A percentile compares a stretch with the other conserved stretches of the same genome.
Conservation (phyloP, 2,329 filamentous ascomycete species). For the Decorospora gaudefroyi region DNA sequence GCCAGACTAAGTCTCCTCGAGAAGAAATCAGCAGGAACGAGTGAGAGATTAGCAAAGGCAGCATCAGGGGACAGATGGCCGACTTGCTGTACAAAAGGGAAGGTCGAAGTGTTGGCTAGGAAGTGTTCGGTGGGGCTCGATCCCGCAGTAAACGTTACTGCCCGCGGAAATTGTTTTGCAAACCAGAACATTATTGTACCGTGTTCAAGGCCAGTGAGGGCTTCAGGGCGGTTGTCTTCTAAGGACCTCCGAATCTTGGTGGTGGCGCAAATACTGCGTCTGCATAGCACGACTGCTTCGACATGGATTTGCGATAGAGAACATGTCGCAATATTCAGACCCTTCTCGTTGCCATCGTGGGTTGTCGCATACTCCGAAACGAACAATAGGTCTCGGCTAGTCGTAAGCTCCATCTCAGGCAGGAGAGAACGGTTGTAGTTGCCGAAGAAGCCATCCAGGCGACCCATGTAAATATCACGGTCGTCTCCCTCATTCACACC, state of each 20-base stretch:
- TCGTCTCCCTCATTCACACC: background rate
- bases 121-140: constrained; percentile 34
- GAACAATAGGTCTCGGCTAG: constrained; percentile 15
- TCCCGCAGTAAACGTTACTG: constrained; percentile 13
- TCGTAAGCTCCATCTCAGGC: constrained; percentile 3
- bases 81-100: constrained; percentile 23
- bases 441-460: constrained; percentile 29
- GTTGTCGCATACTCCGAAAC: constrained; percentile 16
- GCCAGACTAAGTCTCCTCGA: constrained; percentile 25
- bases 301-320: constrained; percentile 27
- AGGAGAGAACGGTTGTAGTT: constrained; percentile 18
- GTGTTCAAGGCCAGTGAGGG: constrained; percentile 29
- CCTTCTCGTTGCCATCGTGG: background rate
- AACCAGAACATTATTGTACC: constrained; percentile 4
- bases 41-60: constrained; percentile 20
- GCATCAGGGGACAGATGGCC: constrained; percentile 4
- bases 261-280: constrained; percentile 13
- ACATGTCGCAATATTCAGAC: constrained; percentile 29
- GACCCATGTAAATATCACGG: constrained; percentile 11
- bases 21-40: constrained; percentile 22
- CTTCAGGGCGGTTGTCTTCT: constrained; percentile 16
- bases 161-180: constrained; percentile 20
- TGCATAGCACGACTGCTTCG: constrained; percentile 29
- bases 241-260: constrained; percentile 24
- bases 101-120: constrained; percentile 25